Conservation (phyloP, 192 early-diverging fungal genomes). For the Haplosporangium gracile region DNA sequence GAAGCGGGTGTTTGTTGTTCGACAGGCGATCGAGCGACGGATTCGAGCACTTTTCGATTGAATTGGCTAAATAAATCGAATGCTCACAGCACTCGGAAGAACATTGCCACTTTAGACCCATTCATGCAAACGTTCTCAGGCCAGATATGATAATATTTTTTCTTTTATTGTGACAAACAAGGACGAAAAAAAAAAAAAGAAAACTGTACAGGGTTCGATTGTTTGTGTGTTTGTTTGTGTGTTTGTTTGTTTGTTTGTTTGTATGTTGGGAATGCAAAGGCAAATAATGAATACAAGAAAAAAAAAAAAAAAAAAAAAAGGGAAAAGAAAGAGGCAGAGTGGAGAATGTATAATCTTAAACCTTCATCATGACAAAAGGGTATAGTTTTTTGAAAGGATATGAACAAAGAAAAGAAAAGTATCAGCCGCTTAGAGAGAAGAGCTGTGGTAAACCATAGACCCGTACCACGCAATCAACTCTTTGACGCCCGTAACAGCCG, state of each 20-base stretch:
- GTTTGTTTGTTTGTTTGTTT: background rate
- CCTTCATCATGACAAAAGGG: background rate
- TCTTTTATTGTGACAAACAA: background rate
- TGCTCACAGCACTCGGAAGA: background rate
- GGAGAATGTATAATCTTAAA: background rate
- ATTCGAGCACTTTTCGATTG: slow-evolving; percentile 25
- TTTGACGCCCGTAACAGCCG: slow-evolving; percentile 47
- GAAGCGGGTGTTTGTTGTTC: background rate
- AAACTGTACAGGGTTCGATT: background rate
- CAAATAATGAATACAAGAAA: background rate
- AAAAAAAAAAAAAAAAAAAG: background rate
- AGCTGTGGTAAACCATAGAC: slow-evolving; percentile 55
- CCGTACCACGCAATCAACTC: slow-evolving; percentile 56
- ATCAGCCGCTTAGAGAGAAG: slow-evolving; percentile 24
- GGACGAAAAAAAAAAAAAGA: too few relatives aligned
- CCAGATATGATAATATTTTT: background rate
- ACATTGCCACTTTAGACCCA: background rate
- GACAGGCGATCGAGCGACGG: slow-evolving; percentile 21
- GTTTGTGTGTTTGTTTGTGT: too few relatives aligned
- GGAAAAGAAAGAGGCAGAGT: background rate
- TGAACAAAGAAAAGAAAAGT: background rate
- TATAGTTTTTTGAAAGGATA: background rate
- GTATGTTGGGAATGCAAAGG: background rate
- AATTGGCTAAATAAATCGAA: background rate
- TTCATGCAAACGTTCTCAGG: too few relatives aligned